These are phyloP conservation scores for Purpureocillium lavendulum DNA, from an alignment of 2,329 filamentous ascomycete genomes.

Conservation along the genomic window DNA sequence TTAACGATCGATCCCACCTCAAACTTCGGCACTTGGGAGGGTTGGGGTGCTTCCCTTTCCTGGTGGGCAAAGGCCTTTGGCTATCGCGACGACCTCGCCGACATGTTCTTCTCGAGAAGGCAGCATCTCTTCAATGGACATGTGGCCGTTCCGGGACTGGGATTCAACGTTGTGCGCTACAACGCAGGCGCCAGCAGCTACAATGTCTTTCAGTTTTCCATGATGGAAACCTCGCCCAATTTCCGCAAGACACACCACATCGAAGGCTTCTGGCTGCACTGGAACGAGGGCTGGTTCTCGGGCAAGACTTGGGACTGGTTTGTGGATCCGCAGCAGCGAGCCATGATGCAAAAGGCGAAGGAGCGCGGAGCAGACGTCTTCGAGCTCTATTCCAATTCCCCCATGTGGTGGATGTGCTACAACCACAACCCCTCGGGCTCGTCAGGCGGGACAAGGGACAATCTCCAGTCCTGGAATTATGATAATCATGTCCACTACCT, in stretches of 20 bases:
- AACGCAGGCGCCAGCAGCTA: constrained; percentile 31
- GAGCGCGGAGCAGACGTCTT: constrained; percentile 25
- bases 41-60: constrained; percentile 33
- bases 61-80: constrained; percentile 36
- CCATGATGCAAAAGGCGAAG: constrained; percentile 27
- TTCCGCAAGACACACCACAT: constrained; percentile 29
- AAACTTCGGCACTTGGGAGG: constrained; percentile 32
- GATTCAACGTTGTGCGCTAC: constrained; percentile 33
- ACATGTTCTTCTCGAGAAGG: constrained; percentile 30
- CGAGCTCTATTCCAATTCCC: constrained; percentile 37
- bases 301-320: constrained; percentile 31
- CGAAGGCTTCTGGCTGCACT: constrained; percentile 31
- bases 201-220: constrained; percentile 21
- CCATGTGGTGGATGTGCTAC: constrained; percentile 35
- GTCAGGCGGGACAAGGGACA: constrained; percentile 22
- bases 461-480: constrained; percentile 29
- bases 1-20: constrained; percentile 9
- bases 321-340: constrained; percentile 29
- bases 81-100: constrained; percentile 28
- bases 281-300: constrained; percentile 21
- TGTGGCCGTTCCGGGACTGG: constrained; percentile 26
- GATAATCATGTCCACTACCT: constrained; percentile 29
- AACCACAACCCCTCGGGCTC: constrained; percentile 33
- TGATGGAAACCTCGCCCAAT: constrained; percentile 26
- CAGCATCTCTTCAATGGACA: constrained; percentile 18